Evolutionary conservation across 83 land plant genomes (phyloP).

Genomic region (Picea engelmannii): DNA sequence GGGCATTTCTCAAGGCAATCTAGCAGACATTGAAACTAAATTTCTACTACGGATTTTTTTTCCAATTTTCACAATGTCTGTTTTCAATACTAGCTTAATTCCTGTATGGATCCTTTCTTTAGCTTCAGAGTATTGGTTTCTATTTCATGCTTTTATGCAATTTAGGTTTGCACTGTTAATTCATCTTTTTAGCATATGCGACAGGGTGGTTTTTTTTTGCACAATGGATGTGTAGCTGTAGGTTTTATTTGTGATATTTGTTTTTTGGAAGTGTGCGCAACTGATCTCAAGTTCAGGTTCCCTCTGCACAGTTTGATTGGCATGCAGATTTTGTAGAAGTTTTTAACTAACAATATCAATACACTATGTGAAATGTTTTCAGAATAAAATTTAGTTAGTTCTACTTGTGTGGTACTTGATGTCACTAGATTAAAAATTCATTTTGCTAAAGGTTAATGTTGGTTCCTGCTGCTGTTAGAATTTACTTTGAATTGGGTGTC

Average conservation of each 20-base stretch:
- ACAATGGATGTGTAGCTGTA: no score
- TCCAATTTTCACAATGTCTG: background rate
- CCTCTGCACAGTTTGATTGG: background rate
- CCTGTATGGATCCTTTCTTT: background rate
- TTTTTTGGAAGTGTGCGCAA: background rate
- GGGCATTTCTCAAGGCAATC: background rate
- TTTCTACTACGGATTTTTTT: no score
- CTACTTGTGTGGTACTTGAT: background rate
- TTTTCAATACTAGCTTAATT: background rate
- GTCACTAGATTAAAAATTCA: background rate
- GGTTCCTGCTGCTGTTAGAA: background rate
- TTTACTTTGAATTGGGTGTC: background rate
- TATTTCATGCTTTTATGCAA: no score
- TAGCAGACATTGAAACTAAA: background rate
- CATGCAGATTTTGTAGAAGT: background rate
- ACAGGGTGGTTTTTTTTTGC: no score
- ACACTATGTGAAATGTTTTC: background rate
- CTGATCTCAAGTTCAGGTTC: background rate
- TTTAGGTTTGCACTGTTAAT: no score
- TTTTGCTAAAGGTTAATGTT: background rate
- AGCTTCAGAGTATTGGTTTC: no score
- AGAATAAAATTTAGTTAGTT: background rate
- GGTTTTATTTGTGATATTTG: background rate
- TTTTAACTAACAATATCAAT: background rate
- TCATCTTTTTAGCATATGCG: no score